Conservation (phyloP, 495 filamentous ascomycete species). For the Penicillium antarcticum region DNA sequence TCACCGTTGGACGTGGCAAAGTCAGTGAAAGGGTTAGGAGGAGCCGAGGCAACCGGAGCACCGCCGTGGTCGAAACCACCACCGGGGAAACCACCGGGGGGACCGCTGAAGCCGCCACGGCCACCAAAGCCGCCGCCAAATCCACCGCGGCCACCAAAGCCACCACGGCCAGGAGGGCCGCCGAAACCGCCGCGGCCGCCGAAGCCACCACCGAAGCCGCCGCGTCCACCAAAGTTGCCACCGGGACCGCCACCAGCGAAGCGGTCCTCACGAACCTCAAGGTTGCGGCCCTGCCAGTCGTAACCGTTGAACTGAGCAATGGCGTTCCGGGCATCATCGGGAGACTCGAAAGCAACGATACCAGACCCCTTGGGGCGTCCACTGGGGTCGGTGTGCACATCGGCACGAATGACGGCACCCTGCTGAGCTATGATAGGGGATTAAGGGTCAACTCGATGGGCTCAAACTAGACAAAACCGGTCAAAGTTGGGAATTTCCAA, state of each 20-base stretch:
- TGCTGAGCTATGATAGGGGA: conserved; percentile 54
- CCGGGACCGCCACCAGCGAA: conserved; percentile 67
- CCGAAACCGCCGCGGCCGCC: conserved; percentile 29
- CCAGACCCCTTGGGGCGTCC: conserved; percentile 93
- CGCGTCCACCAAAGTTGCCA: conserved; percentile 44
- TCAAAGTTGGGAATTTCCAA: conserved; percentile 8
- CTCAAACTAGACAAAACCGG: conserved; percentile 10
- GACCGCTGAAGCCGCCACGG: conserved; percentile 30
- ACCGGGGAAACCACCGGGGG: conserved; percentile 18
- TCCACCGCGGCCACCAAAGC: conserved; percentile 36
- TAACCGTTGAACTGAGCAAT: conserved; percentile 98
- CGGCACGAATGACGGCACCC: conserved; percentile 88
- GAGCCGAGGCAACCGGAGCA: conserved; percentile 31
- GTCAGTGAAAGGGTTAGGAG: conserved; percentile 97
- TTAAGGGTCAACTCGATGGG: conserved; percentile 31
- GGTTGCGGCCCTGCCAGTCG: conserved; percentile 91
- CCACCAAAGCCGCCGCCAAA: conserved; percentile 42
- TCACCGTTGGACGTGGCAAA: conserved; percentile 86
- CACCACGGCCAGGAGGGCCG: conserved; percentile 26
- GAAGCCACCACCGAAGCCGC: conserved; percentile 47
- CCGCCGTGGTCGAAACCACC: conserved; percentile 41
- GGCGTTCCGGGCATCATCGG: conserved; percentile 91
- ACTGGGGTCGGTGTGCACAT: conserved; percentile 89
- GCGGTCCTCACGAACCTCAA: conserved; percentile 95
- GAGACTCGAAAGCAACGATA: conserved; percentile 92